phyloP scores from a whole-genome alignment of 1,284 basidiomycete species.

The Somion occarium region DNA sequence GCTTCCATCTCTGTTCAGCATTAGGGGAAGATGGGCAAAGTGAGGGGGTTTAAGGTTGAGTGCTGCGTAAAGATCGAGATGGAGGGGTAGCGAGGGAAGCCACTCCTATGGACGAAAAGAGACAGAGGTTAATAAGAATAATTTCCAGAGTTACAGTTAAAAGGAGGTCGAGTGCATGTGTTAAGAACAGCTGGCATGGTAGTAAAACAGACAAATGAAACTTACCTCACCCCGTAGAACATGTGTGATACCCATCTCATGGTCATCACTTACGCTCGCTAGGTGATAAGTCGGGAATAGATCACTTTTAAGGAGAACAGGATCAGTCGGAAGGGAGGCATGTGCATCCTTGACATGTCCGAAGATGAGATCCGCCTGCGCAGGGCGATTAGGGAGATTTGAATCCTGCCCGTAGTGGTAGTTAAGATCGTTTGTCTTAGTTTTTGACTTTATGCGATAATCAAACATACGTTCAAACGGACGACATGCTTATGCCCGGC shows the following conservation, averaged over 20 bases:
- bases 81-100: slow-evolving; percentile 92
- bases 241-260: slow-evolving; percentile 94
- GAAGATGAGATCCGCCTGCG: slow-evolving; percentile 71
- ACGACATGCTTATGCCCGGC: slow-evolving; percentile 79
- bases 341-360: slow-evolving; percentile 71
- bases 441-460: not conserved
- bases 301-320: slow-evolving; percentile 90
- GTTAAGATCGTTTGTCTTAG: slow-evolving; percentile 20
- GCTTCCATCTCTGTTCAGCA: slow-evolving; percentile 86
- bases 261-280: slow-evolving; percentile 93
- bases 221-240: slow-evolving; percentile 90
- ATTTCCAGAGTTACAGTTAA: not conserved
- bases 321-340: slow-evolving; percentile 80
- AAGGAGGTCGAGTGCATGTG: no score
- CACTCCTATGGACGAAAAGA: slow-evolving; percentile 65
- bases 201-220: not conserved
- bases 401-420: slow-evolving; percentile 54
- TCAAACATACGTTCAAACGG: slow-evolving; percentile 73
- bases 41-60: slow-evolving; percentile 70
- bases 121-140: not conserved
- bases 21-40: slow-evolving; percentile 89
- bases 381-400: slow-evolving; percentile 41
- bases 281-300: slow-evolving; percentile 93
- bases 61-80: slow-evolving; percentile 85
- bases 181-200: not conserved